These are phyloP conservation scores for Beauveria pseudobassiana DNA, from an alignment of 2,329 filamentous ascomycete genomes.

Conservation along the genomic window DNA sequence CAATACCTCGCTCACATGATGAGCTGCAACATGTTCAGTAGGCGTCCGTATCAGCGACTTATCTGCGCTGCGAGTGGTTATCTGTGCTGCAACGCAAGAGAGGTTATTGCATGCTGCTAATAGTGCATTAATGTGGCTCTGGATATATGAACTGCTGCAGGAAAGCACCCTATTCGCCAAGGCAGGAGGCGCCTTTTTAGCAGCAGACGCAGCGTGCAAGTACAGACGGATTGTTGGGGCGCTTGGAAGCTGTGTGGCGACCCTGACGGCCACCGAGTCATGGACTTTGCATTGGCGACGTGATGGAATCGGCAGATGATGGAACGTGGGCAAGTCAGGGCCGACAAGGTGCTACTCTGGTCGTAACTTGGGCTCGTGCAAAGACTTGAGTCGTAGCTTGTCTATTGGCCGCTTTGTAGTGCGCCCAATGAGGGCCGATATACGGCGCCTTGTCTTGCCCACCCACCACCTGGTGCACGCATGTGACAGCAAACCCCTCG, in stretches of 20 bases:
- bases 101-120: not conserved
- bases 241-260: not conserved
- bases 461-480: not conserved
- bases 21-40: not conserved
- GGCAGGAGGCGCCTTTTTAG: not conserved
- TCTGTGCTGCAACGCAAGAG: not conserved
- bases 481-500: not conserved
- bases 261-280: not conserved
- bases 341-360: not conserved
- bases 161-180: constrained; percentile 3
- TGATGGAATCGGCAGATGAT: not conserved
- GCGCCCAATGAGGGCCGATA: not conserved
- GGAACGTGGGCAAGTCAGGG: not conserved
- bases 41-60: too few relatives aligned
- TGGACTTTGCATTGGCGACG: not conserved
- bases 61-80: not conserved
- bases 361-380: not conserved
- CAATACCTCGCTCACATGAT: not conserved
- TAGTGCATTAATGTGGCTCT: constrained; percentile 5
- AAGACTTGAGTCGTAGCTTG: not conserved
- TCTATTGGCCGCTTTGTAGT: not conserved
- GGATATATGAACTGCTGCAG: not conserved
- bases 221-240: not conserved
- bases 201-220: not conserved
- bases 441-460: not conserved